phyloP scores from a whole-genome alignment of 164 flowering plant species.

The Magnolia kwangsiensis region DNA sequence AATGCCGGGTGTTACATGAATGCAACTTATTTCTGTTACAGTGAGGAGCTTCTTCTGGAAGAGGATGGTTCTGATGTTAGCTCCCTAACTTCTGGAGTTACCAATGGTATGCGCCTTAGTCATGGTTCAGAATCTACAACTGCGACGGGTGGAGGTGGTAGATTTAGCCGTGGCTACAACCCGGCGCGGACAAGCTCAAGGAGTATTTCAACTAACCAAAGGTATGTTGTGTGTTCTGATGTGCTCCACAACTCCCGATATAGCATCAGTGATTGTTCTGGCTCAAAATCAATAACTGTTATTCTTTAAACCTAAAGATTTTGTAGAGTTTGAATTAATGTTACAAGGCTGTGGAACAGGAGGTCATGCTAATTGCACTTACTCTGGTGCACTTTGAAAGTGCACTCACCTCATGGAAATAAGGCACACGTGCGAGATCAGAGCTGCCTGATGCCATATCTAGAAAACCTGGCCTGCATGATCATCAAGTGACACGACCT shows the following conservation, averaged over 20 bases:
- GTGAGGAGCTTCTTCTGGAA: conserved; percentile 91
- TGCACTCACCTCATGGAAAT: too few relatives aligned
- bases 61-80: conserved; percentile 61
- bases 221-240: conserved; percentile 30
- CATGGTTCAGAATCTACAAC: conserved; percentile 33
- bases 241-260: neutral
- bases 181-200: conserved; percentile 27
- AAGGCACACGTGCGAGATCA: too few relatives aligned
- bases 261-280: too few relatives aligned
- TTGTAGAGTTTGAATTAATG: too few relatives aligned
- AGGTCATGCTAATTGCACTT: too few relatives aligned
- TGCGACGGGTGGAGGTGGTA: conserved; percentile 42
- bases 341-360: too few relatives aligned
- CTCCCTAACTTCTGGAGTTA: conserved; percentile 43
- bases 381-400: too few relatives aligned
- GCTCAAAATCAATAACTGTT: too few relatives aligned
- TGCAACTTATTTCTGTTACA: conserved; percentile 23
- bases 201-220: conserved; percentile 28
- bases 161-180: conserved; percentile 29
- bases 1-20: neutral
- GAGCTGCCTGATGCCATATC: too few relatives aligned
- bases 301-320: too few relatives aligned
- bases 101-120: conserved; percentile 46
- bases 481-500: too few relatives aligned
- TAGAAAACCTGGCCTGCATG: too few relatives aligned